A percentile compares a stretch with the other conserved stretches of the same genome.
These are phyloP conservation scores for Yamadazyma sp. DNA, from an alignment of 805 yeast genomes.

Conservation along the genomic window DNA sequence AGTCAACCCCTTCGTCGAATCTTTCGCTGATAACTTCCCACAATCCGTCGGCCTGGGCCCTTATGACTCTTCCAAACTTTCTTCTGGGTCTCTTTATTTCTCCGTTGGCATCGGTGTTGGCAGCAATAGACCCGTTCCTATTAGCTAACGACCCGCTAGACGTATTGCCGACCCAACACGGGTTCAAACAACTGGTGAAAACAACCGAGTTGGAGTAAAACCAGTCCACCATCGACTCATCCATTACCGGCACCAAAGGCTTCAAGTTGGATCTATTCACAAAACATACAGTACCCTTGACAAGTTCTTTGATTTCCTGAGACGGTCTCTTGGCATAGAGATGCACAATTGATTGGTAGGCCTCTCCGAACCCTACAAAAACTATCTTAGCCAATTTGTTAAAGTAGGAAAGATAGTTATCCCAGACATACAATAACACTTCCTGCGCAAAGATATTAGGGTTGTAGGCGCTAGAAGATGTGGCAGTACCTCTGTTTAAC, in stretches of 20 bases:
- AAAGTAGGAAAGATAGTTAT: slow-evolving; percentile 79
- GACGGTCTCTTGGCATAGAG: slow-evolving; percentile 75
- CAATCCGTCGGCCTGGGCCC: slow-evolving; percentile 69
- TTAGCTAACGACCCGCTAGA: slow-evolving; percentile 20
- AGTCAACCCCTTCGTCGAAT: slow-evolving; percentile 83
- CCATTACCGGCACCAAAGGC: slow-evolving; percentile 81
- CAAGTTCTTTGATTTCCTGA: slow-evolving; percentile 54
- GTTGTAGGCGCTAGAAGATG: slow-evolving; percentile 45
- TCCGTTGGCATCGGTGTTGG: slow-evolving; percentile 19
- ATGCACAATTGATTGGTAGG: slow-evolving; percentile 84
- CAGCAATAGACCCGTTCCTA: slow-evolving; percentile 18
- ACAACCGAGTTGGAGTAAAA: slow-evolving; percentile 81
- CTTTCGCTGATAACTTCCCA: slow-evolving; percentile 77
- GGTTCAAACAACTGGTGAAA: slow-evolving; percentile 71
- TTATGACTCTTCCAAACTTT: slow-evolving; percentile 86
- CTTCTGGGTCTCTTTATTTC: slow-evolving; percentile 72
- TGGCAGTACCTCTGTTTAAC: slow-evolving; percentile 15
- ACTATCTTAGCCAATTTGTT: slow-evolving; percentile 62
- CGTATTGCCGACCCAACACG: slow-evolving; percentile 66
- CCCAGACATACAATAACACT: slow-evolving; percentile 80
- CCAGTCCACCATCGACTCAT: slow-evolving; percentile 91
- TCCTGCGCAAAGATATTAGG: slow-evolving; percentile 75
- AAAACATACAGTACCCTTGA: slow-evolving; percentile 69
- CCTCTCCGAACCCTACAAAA: slow-evolving; percentile 86
- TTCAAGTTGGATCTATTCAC: slow-evolving; percentile 68